These are phyloP conservation scores for Globisporangium paddicum DNA, from an alignment of 352 stramenopile species.

Conservation along the genomic window DNA sequence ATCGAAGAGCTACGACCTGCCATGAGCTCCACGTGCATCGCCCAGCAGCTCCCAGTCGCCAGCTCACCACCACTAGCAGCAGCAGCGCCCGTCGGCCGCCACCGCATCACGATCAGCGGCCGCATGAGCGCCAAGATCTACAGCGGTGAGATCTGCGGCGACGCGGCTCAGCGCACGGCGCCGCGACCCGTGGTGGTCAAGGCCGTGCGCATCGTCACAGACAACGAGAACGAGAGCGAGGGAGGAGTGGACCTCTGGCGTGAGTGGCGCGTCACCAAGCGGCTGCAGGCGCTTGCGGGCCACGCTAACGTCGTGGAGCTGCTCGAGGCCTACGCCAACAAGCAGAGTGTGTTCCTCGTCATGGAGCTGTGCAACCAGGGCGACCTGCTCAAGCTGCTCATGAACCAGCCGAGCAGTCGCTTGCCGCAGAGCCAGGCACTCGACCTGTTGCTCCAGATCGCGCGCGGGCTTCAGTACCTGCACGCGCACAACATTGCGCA, in stretches of 20 bases:
- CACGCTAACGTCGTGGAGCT: slow-evolving; percentile 10
- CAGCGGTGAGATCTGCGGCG: slow-evolving; percentile 6
- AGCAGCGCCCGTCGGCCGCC: neutral
- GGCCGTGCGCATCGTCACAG: slow-evolving; percentile 9
- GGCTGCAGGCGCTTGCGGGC: slow-evolving; percentile 10
- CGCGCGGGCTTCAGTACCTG: slow-evolving; percentile 7
- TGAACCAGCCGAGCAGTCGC: slow-evolving; percentile 2
- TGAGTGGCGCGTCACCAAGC: slow-evolving; percentile 16
- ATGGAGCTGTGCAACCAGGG: slow-evolving; percentile 15
- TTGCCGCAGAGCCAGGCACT: slow-evolving; percentile 1
- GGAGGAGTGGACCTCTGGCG: slow-evolving; percentile 7
- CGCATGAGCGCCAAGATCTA: slow-evolving; percentile 19
- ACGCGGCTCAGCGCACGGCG: neutral
- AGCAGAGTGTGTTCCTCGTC: slow-evolving; percentile 11
- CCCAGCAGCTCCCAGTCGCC: too few relatives aligned
- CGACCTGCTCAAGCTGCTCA: slow-evolving; percentile 12
- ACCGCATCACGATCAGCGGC: slow-evolving; percentile 16
- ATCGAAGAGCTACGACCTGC: neutral
- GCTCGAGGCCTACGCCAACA: slow-evolving; percentile 10
- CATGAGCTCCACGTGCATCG: neutral
- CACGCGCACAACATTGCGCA: slow-evolving; percentile 29
- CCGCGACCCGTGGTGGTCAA: slow-evolving; percentile 10
- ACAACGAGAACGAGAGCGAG: neutral
- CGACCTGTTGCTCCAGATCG: slow-evolving; percentile 10
- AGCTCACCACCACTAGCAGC: neutral